Base-by-base conservation (phyloP, 2,329 filamentous ascomycete species). In the Lachnellula subtilissima region DNA sequence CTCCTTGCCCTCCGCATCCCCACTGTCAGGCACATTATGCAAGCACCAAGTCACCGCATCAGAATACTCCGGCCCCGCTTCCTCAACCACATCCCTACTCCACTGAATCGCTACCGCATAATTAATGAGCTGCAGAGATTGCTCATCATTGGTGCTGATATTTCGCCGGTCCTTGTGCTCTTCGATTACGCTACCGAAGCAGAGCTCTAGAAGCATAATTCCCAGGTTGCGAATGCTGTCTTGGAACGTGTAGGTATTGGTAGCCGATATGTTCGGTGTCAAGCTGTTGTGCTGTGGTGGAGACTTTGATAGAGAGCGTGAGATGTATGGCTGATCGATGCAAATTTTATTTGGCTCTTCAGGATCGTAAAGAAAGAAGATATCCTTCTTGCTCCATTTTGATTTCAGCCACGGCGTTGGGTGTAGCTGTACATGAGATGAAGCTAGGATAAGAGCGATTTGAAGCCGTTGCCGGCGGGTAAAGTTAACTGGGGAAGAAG, bases 271-370 rank as follows among this genome's bases (percentile, higher is more conserved):
- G 12, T 46, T 25, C 23, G 12, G 15, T 28, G 25, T 35, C 3
- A 14, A 14, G n/a, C 5, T 12, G 17, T 45, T 39, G 23, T 35
- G 22, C 23, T 23, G 11, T 48, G 22, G 9, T 50, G n/a, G 15
- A 46, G 39, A 1, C 37, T 6, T 25, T 46, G 56, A 52, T 6
- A 63, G 37, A 4, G 48, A 45, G 12, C 51, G 56, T 1, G 58
- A 61, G 23, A 63, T 56, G 48, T 59, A 63, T n/a, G 58, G 58
- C 37, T 59, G 54, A 17, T 59, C 55, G 36, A 43, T 54, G 23
- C 15, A 40, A 15, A 60, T 42, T 42, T 58, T 54, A 14, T n/a
- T 42, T 2, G 22, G 45, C 11, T 58, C 47, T 5, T 55, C 25
- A 15, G 19, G n/a, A 17, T 59, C 52, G 15, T 42, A 50, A n/a